A percentile compares a stretch with the other conserved stretches of the same genome.
These are phyloP conservation scores for Diospyros kaki DNA, from an alignment of 148 eudicot genomes.

Conservation along the genomic window DNA sequence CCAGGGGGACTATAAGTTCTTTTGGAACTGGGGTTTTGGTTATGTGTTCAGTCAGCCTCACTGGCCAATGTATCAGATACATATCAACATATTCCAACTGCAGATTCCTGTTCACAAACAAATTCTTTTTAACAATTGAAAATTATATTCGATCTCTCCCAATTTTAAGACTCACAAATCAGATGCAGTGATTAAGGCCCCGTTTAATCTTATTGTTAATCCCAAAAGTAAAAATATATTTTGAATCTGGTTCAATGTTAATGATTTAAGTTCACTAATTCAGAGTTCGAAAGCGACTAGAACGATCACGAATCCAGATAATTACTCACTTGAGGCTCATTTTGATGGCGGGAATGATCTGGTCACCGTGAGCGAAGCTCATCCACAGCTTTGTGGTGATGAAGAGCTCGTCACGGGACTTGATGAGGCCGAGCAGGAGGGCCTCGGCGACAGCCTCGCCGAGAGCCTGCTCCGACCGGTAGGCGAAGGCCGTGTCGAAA, in stretches of 20 bases:
- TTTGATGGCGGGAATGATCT: constrained; percentile 42
- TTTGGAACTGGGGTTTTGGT: constrained; percentile 34
- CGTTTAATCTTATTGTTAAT: too few species aligned
- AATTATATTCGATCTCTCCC: too few species aligned
- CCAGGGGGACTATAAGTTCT: constrained; percentile 44
- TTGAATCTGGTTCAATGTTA: too few species aligned
- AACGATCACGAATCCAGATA: too few species aligned
- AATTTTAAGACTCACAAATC: too few species aligned
- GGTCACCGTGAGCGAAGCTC: constrained; percentile 41
- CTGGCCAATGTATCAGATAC: constrained; percentile 70
- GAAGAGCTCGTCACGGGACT: constrained; percentile 53
- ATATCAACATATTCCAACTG: constrained; percentile 61
- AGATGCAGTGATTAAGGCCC: too few species aligned
- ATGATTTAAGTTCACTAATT: too few species aligned
- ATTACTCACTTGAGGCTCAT: constrained; percentile 36
- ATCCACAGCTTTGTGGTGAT: constrained; percentile 62
- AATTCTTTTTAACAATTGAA: not conserved
- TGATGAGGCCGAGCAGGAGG: constrained; percentile 35
- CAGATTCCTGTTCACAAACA: constrained; percentile 40
- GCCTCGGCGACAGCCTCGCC: constrained; percentile 49
- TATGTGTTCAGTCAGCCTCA: constrained; percentile 36
- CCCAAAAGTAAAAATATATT: too few species aligned
- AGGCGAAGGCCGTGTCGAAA: constrained; percentile 54
- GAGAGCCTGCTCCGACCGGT: constrained; percentile 41
- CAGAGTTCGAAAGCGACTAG: too few species aligned